phyloP scores from a whole-genome alignment of 805 yeast genomes.

The Metschnikowia cerradonensis region DNA sequence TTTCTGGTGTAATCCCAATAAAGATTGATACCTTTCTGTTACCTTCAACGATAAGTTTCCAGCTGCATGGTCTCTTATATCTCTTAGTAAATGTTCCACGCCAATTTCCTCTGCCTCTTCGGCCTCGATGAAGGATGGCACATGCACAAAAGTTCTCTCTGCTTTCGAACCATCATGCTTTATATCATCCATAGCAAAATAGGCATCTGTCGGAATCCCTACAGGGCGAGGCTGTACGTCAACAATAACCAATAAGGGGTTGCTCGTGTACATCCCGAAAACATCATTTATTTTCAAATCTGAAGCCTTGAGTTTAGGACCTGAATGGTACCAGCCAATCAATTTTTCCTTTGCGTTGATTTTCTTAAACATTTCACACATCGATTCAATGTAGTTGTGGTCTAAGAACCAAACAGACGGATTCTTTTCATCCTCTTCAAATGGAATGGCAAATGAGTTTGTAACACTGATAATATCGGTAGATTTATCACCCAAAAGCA shows the following conservation, averaged over 20 bases:
- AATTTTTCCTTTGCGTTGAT: slow-evolving; percentile 95
- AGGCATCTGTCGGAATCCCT: slow-evolving; percentile 95
- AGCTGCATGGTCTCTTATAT: slow-evolving; percentile 93
- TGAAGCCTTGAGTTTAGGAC: slow-evolving; percentile 84
- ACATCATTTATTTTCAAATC: slow-evolving; percentile 88
- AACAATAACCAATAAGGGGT: slow-evolving; percentile 83
- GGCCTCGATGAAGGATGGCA: slow-evolving; percentile 90
- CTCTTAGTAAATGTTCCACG: slow-evolving; percentile 92
- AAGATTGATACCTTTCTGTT: slow-evolving; percentile 83
- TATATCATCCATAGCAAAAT: slow-evolving; percentile 88
- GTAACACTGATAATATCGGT: slow-evolving; percentile 64
- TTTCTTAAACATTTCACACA: slow-evolving; percentile 97
- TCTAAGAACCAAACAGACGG: slow-evolving; percentile 95
- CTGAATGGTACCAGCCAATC: slow-evolving; percentile 99
- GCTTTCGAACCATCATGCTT: slow-evolving; percentile 94
- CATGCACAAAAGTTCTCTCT: slow-evolving; percentile 87
- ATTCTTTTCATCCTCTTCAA: slow-evolving; percentile 92
- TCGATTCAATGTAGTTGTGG: slow-evolving; percentile 90
- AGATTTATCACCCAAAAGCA: slow-evolving; percentile 77
- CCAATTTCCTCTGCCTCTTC: slow-evolving; percentile 99
- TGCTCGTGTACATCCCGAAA: slow-evolving; percentile 75
- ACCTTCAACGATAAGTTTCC: slow-evolving; percentile 84
- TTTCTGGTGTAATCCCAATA: slow-evolving; percentile 79
- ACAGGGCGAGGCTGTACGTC: slow-evolving; percentile 83
- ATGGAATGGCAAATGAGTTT: slow-evolving; percentile 94